These are phyloP conservation scores for Mrakia blollopis DNA, from an alignment of 768 basidiomycete species.

Conservation along the genomic window DNA sequence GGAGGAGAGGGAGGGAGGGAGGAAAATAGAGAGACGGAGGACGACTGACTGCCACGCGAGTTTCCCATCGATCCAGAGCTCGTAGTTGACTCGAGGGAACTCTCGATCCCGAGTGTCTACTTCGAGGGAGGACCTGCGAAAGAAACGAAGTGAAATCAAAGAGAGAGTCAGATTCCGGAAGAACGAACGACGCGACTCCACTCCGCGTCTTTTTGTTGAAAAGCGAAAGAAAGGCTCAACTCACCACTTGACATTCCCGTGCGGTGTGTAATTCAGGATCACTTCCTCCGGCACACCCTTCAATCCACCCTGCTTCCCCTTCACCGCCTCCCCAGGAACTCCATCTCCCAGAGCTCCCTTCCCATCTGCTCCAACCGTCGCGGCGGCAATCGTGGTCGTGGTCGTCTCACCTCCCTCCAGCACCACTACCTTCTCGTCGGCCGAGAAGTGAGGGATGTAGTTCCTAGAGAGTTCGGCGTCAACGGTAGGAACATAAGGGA, in stretches of 20 bases:
- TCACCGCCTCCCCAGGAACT: constrained; percentile 38
- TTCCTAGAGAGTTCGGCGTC: background rate
- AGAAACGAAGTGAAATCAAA: background rate
- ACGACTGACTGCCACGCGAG: constrained; percentile 18
- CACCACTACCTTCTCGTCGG: too few species aligned
- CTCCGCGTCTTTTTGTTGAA: background rate
- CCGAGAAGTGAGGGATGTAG: constrained; percentile 43
- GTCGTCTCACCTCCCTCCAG: constrained; percentile 12
- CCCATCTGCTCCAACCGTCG: constrained; percentile 26
- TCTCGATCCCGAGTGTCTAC: constrained; percentile 58
- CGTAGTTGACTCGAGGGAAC: constrained; percentile 51
- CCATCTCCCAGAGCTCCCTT: background rate
- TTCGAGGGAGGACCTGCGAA: constrained; percentile 56
- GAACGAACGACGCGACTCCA: too few species aligned
- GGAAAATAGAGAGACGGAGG: too few species aligned
- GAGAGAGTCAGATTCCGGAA: background rate
- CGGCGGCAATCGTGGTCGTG: constrained; percentile 40
- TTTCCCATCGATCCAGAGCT: constrained; percentile 23
- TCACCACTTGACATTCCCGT: constrained; percentile 1
- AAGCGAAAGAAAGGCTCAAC: background rate
- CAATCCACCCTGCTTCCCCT: constrained; percentile 35
- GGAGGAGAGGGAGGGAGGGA: too few species aligned
- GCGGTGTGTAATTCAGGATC: constrained; percentile 36
- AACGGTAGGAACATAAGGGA: constrained; percentile 45
- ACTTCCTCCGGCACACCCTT: constrained; percentile 38